Evolutionary conservation across 345 rosid species (phyloP), one percentile per base, ranked within the genome.

Genomic region (Eucalyptus pauciflora): DNA sequence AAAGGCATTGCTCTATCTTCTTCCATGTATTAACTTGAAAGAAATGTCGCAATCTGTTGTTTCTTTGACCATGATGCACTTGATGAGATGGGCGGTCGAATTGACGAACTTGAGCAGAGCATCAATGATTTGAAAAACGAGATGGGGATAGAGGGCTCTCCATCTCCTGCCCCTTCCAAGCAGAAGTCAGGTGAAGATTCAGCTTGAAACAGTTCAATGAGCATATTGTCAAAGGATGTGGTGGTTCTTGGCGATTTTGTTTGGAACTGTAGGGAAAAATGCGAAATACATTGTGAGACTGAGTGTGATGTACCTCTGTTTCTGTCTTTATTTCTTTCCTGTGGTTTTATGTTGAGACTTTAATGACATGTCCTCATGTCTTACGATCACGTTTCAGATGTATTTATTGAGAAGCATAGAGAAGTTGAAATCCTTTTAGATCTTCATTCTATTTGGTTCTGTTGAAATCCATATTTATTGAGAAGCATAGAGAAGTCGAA

Each of bases 61-160:
- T 90, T 94, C 96, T 92, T 96, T 95, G 94, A 93, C 96, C 90
- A 79, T 80, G 56, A 90, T 92, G 90, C 94, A 97, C 98, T 96
- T 87, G 99, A 97, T 93, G 99, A 97, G 87, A 97, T 96, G 98
- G 98, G 97, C 89, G 89, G 76, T 91, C 93, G 95, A 92, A 96
- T 96, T 86, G 95, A 95, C 89, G 96, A 97, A 90, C 92, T 96
- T 92, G 98, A 97, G 94, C 95, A 95, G 91, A 96, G 96, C 94
- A 93, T 97, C 92, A 94, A 95, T 48, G 98, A 95, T 79, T 95
- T 96, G 86, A 91, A 93, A 92, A 90, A 94, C 6, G 99, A 97
- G 94, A 95, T 96, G 96, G 97, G 96, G 50, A 93, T 94, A 86
- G 99, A 96, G 87, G 95, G 95, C 88, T 90, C 97, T 58, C 95